These are phyloP conservation scores for Beauveria pseudobassiana DNA, from an alignment of 2,329 filamentous ascomycete species.

Conservation along the genomic window DNA sequence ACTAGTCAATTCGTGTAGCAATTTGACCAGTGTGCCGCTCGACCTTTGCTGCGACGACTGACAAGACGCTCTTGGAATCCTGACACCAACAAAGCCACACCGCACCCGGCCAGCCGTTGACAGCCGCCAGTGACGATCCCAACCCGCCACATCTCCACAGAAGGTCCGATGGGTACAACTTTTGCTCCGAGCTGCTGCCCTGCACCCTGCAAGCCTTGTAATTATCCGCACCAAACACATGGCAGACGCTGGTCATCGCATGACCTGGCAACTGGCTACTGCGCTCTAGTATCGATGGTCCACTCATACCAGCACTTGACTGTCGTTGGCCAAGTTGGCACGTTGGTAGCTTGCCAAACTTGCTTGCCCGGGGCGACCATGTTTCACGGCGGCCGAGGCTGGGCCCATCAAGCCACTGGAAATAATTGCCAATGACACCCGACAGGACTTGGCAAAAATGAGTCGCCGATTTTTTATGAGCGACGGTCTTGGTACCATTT, in stretches of 20 bases:
- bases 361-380: background rate
- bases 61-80: background rate
- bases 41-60: background rate
- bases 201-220: background rate
- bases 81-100: background rate
- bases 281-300: background rate
- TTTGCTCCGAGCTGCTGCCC: background rate
- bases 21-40: background rate
- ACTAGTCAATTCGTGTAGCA: background rate
- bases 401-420: slow-evolving; percentile 7
- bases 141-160: slow-evolving; percentile 7
- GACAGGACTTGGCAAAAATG: no score
- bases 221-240: background rate
- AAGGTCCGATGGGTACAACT: slow-evolving; percentile 10
- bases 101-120: slow-evolving; percentile 13
- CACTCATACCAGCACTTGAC: background rate
- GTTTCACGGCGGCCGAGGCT: background rate
- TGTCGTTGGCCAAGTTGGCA: background rate
- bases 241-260: background rate
- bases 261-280: background rate
- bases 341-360: no score
- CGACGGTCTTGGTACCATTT: no score
- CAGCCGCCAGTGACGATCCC: background rate
- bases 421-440: background rate
- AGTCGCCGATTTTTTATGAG: no score